These are phyloP conservation scores for Flaveria ramosissima DNA, from an alignment of 129 eudicot species.

Conservation along the genomic window DNA sequence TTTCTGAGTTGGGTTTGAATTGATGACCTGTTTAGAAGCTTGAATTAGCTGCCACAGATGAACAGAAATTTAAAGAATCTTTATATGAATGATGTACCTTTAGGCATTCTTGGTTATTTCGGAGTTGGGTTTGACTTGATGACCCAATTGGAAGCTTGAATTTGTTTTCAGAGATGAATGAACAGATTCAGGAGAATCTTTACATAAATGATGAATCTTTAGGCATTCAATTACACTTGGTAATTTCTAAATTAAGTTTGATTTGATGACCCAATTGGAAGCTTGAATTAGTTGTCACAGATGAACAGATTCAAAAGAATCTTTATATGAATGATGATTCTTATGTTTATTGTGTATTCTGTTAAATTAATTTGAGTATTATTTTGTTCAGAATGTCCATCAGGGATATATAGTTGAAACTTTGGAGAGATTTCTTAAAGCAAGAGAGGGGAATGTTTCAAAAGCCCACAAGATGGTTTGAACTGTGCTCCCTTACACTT, in stretches of 20 bases:
- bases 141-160: not conserved
- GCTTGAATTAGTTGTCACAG: not conserved
- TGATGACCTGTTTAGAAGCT: not conserved
- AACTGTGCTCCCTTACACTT: conserved; percentile 8
- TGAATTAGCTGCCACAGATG: not conserved
- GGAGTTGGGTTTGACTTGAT: not conserved
- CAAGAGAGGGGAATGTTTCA: conserved; percentile 69
- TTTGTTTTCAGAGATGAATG: not conserved
- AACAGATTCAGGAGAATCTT: not conserved
- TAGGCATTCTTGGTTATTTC: not conserved
- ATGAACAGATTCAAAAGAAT: not conserved
- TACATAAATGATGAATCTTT: not conserved
- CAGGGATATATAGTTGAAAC: conserved; percentile 65
- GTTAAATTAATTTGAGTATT: not conserved
- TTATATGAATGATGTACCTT: not conserved
- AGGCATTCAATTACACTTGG: not conserved
- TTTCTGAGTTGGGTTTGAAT: not conserved
- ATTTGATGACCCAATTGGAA: conserved; percentile 19
- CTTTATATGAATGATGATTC: conserved; percentile 5
- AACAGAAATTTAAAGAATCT: not conserved
- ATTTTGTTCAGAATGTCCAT: conserved; percentile 65
- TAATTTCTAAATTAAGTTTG: conserved; percentile 2
- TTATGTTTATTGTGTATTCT: not conserved
- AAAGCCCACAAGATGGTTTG: conserved; percentile 71
- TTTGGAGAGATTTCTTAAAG: conserved; percentile 64